Conservation (phyloP, 108 stramenopile species). For the Asterionellopsis glacialis region DNA sequence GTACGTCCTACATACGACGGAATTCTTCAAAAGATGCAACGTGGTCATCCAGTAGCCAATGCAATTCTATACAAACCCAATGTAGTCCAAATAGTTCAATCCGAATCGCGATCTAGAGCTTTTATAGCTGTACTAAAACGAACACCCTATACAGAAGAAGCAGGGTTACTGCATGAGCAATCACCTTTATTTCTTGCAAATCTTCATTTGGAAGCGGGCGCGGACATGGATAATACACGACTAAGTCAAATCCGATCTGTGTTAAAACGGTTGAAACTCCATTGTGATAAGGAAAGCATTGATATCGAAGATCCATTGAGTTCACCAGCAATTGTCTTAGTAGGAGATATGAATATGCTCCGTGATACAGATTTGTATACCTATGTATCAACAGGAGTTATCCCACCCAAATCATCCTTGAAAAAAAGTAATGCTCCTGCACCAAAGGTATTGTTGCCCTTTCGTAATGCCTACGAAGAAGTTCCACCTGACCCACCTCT, state of each 20-base stretch:
- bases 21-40: slow-evolving; percentile 28
- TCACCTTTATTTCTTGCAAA: slow-evolving; percentile 22
- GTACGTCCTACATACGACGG: slow-evolving; percentile 16
- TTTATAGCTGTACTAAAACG: slow-evolving; percentile 21
- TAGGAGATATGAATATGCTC: slow-evolving; percentile 44
- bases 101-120: slow-evolving; percentile 34
- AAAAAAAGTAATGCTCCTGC: slow-evolving; percentile 4
- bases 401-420: background rate
- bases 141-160: background rate
- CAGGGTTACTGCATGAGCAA: background rate
- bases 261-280: slow-evolving; percentile 26
- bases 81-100: slow-evolving; percentile 6
- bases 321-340: slow-evolving; percentile 14
- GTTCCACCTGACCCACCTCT: background rate
- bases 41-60: slow-evolving; percentile 28
- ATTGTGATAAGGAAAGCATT: slow-evolving; percentile 13
- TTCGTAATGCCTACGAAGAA: slow-evolving; percentile 16
- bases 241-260: slow-evolving; percentile 33
- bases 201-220: slow-evolving; percentile 44
- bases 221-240: slow-evolving; percentile 10
- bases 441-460: slow-evolving; percentile 1
- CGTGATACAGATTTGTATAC: slow-evolving; percentile 22
- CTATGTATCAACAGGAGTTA: slow-evolving; percentile 13
- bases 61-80: slow-evolving; percentile 20
- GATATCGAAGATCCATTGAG: slow-evolving; percentile 7